Percentiles rank a stretch among this genome's conserved stretches.
phyloP scores from a whole-genome alignment of 306 rosid species.

The Inga laurina region DNA sequence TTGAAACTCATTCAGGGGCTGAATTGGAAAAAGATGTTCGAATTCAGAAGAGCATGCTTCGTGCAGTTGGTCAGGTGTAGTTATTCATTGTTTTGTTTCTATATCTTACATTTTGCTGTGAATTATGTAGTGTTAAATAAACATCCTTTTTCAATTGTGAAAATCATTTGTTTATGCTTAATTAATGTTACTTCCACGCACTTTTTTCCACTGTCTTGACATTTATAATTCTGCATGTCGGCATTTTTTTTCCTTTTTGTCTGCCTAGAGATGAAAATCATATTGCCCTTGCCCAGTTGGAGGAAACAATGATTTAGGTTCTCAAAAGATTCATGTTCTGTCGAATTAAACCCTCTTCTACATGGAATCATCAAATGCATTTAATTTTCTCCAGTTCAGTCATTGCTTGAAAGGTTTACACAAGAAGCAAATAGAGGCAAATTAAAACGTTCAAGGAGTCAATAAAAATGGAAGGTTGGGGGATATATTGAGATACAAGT shows the following conservation, averaged over 20 bases:
- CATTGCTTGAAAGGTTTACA: background rate
- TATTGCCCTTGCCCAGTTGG: background rate
- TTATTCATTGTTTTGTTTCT: background rate
- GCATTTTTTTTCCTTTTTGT: conserved; percentile 17
- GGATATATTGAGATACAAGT: conserved; percentile 3
- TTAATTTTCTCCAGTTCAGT: background rate
- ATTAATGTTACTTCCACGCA: conserved; percentile 15
- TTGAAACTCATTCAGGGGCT: conserved; percentile 58
- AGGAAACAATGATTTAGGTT: background rate
- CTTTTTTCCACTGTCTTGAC: background rate
- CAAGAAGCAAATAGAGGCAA: background rate
- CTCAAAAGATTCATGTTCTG: background rate
- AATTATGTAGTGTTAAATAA: background rate
- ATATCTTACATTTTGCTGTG: conserved; percentile 5
- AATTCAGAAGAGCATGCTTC: conserved; percentile 80
- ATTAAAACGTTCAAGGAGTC: background rate
- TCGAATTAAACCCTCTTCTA: background rate
- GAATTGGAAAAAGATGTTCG: conserved; percentile 90
- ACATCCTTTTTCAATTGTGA: conserved; percentile 13
- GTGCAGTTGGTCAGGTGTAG: conserved; percentile 86
- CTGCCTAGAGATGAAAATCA: conserved; percentile 21
- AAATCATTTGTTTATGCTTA: conserved; percentile 15
- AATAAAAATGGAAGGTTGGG: background rate
- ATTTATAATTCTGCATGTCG: conserved; percentile 3
- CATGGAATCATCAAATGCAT: background rate